phyloP scores from a whole-genome alignment of 495 filamentous ascomycete species.

The Hypoxylon intermedium region DNA sequence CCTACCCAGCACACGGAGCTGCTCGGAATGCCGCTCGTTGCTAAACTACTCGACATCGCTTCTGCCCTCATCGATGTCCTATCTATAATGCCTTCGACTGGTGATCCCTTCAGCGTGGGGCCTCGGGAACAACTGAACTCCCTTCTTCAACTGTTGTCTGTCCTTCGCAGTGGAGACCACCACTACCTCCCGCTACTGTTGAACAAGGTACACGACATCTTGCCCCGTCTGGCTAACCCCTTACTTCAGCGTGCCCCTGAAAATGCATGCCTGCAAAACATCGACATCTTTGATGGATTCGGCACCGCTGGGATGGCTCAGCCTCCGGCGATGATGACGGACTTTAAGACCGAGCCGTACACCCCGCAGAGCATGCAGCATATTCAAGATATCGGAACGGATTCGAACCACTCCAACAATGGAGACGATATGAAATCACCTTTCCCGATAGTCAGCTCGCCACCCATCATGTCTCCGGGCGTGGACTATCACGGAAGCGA shows the following conservation, averaged over 20 bases:
- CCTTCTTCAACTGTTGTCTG: conserved; percentile 68
- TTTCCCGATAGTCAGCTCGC: conserved; percentile 50
- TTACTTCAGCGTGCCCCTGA: conserved; percentile 63
- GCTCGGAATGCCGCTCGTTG: conserved; percentile 57
- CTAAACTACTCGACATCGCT: conserved; percentile 79
- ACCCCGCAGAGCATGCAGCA: conserved; percentile 45
- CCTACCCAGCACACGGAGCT: conserved; percentile 43
- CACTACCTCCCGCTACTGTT: conserved; percentile 75
- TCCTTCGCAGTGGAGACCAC: conserved; percentile 71
- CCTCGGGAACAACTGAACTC: conserved; percentile 77
- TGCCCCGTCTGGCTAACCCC: conserved; percentile 65
- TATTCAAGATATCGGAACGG: conserved; percentile 51
- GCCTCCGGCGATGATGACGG: conserved; percentile 41
- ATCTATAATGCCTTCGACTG: conserved; percentile 65
- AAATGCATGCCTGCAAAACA: conserved; percentile 49
- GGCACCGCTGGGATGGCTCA: conserved; percentile 59
- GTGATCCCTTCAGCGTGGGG: conserved; percentile 66
- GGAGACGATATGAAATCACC: conserved; percentile 55
- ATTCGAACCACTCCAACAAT: conserved; percentile 47
- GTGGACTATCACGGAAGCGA: conserved; percentile 47
- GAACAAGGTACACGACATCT: conserved; percentile 69
- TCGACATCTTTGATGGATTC: conserved; percentile 67
- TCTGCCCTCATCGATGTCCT: conserved; percentile 77
- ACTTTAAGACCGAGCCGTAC: conserved; percentile 44
- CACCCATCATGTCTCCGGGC: conserved; percentile 54